A percentile compares a stretch with the other conserved stretches of the same genome.
Conservation (phyloP, 2,329 filamentous ascomycete genomes). For the Cercospora janseana region DNA sequence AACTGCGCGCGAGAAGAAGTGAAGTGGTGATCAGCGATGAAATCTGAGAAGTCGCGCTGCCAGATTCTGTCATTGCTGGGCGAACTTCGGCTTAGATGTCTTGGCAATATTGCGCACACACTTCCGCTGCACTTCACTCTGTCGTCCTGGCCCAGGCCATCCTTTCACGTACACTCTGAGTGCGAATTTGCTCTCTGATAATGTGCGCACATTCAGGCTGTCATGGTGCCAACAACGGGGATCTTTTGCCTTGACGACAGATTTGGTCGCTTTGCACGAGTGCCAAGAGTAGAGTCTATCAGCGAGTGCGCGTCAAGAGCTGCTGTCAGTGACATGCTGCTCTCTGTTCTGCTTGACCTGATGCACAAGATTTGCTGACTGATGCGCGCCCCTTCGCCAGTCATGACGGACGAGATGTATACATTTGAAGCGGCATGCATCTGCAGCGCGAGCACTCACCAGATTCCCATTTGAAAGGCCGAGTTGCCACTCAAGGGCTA, state of each 20-base stretch:
- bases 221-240: too few species aligned
- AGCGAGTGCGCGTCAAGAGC: background rate
- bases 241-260: background rate
- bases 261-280: background rate
- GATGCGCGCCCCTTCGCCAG: background rate
- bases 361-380: background rate
- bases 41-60: background rate
- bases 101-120: slow-evolving; percentile 5
- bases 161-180: too few species aligned
- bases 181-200: too few species aligned
- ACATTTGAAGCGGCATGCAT: slow-evolving; percentile 38
- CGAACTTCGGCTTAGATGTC: background rate
- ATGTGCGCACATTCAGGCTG: too few species aligned
- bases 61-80: slow-evolving; percentile 8
- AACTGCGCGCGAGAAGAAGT: background rate
- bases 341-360: background rate
- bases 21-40: background rate
- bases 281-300: background rate
- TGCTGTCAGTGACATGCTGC: background rate
- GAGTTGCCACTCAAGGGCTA: slow-evolving; percentile 41
- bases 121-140: background rate
- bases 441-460: slow-evolving; percentile 39
- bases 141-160: too few species aligned
- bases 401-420: slow-evolving; percentile 21
- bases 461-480: slow-evolving; percentile 37